phyloP scores from a whole-genome alignment of 768 basidiomycete genomes.

The Pleurotus pulmonarius region DNA sequence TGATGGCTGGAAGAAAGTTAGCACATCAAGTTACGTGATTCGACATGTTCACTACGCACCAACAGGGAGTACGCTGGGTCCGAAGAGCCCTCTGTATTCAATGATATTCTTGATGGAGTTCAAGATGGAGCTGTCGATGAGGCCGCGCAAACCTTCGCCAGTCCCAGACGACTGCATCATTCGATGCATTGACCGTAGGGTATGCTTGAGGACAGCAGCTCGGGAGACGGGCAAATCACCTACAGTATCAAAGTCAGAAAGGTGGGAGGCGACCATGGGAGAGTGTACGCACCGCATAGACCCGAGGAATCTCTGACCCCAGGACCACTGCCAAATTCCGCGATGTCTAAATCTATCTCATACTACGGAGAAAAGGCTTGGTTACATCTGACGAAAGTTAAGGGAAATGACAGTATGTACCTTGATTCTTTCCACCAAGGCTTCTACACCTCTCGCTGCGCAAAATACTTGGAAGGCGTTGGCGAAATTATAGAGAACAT shows the following conservation, averaged over 20 bases:
- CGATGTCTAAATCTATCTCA: constrained; percentile 65
- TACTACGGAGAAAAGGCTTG: constrained; percentile 33
- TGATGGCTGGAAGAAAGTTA: constrained; percentile 57
- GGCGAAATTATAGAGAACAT: constrained; percentile 83
- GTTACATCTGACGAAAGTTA: constrained; percentile 10
- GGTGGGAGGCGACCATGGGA: neutral
- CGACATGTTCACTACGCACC: constrained; percentile 42
- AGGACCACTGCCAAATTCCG: constrained; percentile 44
- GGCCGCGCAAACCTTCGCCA: constrained; percentile 88
- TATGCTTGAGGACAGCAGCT: constrained; percentile 82
- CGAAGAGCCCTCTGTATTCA: constrained; percentile 77
- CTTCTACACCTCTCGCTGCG: constrained; percentile 77
- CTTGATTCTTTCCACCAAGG: constrained; percentile 83
- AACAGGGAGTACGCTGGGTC: constrained; percentile 79
- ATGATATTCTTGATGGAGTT: constrained; percentile 87
- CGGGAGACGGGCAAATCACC: constrained; percentile 73
- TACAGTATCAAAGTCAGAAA: constrained; percentile 18
- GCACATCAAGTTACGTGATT: constrained; percentile 9
- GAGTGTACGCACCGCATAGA: constrained; percentile 42
- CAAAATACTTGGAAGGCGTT: constrained; percentile 88
- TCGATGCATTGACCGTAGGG: constrained; percentile 88
- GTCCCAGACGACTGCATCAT: constrained; percentile 97
- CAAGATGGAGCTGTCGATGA: constrained; percentile 87
- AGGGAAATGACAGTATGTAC: constrained; percentile 37
- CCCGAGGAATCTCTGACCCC: constrained; percentile 43